Evolutionary conservation across 2,329 filamentous ascomycete species (phyloP).

Genomic region (Xylariaceae sp.): DNA sequence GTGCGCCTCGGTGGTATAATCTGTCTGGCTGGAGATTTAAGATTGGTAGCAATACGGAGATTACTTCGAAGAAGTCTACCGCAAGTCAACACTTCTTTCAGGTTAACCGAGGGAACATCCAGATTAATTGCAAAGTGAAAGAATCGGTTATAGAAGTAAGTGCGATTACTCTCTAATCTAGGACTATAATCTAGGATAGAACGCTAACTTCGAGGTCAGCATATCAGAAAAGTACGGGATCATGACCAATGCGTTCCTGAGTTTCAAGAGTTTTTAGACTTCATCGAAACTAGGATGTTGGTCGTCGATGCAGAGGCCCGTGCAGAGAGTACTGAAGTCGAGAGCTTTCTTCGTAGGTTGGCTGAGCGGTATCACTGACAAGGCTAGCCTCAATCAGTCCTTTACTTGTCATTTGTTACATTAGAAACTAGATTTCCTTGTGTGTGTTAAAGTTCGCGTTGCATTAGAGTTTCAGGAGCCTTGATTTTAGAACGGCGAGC

Average conservation of each 20-base stretch:
- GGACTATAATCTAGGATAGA: not conserved
- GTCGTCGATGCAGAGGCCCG: conserved; percentile 2
- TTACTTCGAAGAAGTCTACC: not conserved
- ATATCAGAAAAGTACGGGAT: not conserved
- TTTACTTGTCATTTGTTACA: no score
- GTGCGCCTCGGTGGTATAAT: conserved; percentile 3
- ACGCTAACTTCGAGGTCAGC: not conserved
- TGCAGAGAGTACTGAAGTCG: not conserved
- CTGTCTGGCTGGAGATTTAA: not conserved
- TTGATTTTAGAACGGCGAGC: no score
- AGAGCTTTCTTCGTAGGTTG: not conserved
- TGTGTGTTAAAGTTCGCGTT: no score
- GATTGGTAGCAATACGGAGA: not conserved
- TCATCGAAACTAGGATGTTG: conserved; percentile 5
- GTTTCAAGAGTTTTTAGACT: conserved; percentile 4
- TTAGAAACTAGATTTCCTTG: no score
- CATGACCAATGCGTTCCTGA: not conserved
- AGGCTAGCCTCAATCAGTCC: no score
- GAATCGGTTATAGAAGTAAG: not conserved
- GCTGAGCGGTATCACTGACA: no score
- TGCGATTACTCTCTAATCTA: not conserved
- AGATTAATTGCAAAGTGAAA: not conserved
- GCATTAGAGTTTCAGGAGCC: no score
- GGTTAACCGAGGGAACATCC: not conserved
- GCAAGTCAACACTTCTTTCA: not conserved